phyloP scores from a whole-genome alignment of 176 grass and related monocot species.

The Zizania latifolia region DNA sequence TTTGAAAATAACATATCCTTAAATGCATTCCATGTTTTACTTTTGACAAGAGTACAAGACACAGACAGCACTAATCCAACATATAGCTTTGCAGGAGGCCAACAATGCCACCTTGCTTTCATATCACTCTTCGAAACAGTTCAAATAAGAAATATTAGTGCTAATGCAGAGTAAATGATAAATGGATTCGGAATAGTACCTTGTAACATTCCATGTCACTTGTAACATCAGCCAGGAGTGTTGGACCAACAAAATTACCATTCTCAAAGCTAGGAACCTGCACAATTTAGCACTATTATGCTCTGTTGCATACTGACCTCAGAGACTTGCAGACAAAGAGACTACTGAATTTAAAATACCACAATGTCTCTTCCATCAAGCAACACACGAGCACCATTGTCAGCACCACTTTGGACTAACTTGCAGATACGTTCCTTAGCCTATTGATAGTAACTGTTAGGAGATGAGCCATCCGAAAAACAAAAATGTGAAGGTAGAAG shows the following conservation, averaged over 20 bases:
- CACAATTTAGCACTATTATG: slow-evolving; percentile 5
- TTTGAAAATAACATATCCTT: neutral
- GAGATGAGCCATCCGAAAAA: slow-evolving; percentile 5
- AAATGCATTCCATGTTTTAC: neutral
- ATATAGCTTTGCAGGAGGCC: neutral
- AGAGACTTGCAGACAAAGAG: neutral
- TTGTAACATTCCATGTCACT: slow-evolving; percentile 93
- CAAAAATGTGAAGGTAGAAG: slow-evolving; percentile 2
- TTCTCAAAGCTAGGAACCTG: slow-evolving; percentile 71
- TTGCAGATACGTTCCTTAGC: slow-evolving; percentile 95
- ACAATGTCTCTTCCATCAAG: slow-evolving; percentile 80
- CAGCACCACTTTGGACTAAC: slow-evolving; percentile 81
- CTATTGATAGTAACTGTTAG: slow-evolving; percentile 36
- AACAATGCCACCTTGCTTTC: neutral
- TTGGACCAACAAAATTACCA: slow-evolving; percentile 95
- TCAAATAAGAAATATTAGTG: neutral
- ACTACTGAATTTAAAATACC: slow-evolving; percentile 40
- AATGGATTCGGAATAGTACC: slow-evolving; percentile 25
- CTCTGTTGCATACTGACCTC: neutral
- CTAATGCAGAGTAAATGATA: neutral
- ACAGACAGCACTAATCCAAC: neutral
- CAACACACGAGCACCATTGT: slow-evolving; percentile 64
- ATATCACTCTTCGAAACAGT: neutral
- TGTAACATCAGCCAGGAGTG: slow-evolving; percentile 74
- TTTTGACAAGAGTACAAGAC: neutral